Percentiles rank a stretch among this genome's conserved stretches.
phyloP scores from a whole-genome alignment of 306 rosid species.

The Lathyrus oleraceus region DNA sequence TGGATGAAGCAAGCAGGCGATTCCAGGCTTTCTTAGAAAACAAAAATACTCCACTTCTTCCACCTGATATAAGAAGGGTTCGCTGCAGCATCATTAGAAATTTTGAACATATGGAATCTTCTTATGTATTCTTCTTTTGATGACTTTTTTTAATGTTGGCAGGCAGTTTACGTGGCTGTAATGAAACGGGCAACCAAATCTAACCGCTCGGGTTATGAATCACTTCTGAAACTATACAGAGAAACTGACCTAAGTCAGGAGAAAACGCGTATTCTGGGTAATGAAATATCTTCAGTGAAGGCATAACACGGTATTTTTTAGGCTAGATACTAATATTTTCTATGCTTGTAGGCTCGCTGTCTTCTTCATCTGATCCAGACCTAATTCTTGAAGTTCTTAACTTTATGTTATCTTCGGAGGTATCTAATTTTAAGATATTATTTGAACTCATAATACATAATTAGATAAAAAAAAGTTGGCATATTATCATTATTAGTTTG shows the following conservation, averaged over 20 bases:
- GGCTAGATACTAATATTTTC: constrained; percentile 27
- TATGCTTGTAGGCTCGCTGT: constrained; percentile 45
- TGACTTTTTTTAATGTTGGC: constrained; percentile 47
- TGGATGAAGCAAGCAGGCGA: constrained; percentile 78
- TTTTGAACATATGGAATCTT: constrained; percentile 6
- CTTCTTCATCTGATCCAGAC: constrained; percentile 48
- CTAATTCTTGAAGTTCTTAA: constrained; percentile 51
- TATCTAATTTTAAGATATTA: constrained; percentile 30
- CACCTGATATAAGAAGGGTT: constrained; percentile 91
- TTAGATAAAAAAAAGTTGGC: background rate
- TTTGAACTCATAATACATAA: constrained; percentile 24
- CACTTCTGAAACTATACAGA: constrained; percentile 74
- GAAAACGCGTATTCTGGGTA: constrained; percentile 88
- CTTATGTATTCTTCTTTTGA: constrained; percentile 18
- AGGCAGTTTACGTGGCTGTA: constrained; percentile 86
- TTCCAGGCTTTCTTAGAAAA: constrained; percentile 72
- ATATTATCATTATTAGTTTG: constrained; percentile 14
- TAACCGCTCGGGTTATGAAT: constrained; percentile 64
- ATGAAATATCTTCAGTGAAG: constrained; percentile 9
- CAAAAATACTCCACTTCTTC: constrained; percentile 80
- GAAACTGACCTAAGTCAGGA: constrained; percentile 90
- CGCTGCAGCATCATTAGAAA: constrained; percentile 30
- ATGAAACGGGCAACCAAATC: constrained; percentile 64
- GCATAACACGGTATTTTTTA: constrained; percentile 9
- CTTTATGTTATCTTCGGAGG: constrained; percentile 56